Base-by-base conservation (phyloP, 352 stramenopile species). In the Globisporangium parvum region DNA sequence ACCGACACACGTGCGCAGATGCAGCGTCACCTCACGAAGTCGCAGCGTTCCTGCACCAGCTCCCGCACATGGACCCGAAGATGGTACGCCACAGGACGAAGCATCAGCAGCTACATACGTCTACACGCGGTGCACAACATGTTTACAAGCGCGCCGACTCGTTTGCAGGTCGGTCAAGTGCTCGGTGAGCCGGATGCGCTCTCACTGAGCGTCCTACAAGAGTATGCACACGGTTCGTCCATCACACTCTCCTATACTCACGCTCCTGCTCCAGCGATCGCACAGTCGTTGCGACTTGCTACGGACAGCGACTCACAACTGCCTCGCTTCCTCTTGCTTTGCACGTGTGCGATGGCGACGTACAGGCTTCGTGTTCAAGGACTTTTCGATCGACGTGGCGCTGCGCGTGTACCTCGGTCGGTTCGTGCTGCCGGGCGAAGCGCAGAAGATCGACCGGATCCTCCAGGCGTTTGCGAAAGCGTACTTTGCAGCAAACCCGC, bases 391-490 rank as follows among this genome's bases (percentile, higher is more conserved):
- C 21, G 82, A 93, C 40, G 66, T 93, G 5, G 66, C 76, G 21
- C 64, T 93, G 31, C 77, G 82, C 14, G 69, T 89, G n/a, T 93
- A 80, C 49, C 70, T 93, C 3, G 73, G 76, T 35, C 73, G 77
- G 37, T 91, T 93, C 51, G 69, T 79, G 51, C 58, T 91, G 47
- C 80, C 80, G 4, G 69, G 74, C 47, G 82, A 93, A 64, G 82
- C 82, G 33, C 82, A 93, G 64, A 91, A 93, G 58, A 93, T 93
- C 47, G 82, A 93, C 65, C 76, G 82, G n/a, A 85, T 93, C 55
- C 65, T 93, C 3, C 76, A 93, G 47, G 82, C 82, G 8, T 91
- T 93, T 39, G 78, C 80, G 20, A 81, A 73, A 28, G 70, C 82
- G 8, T 93, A 83, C 47, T 85, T 78, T 51, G 33, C 47, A 1